Evolutionary conservation across 768 basidiomycete species (phyloP).

Genomic region (Mycena crocata): DNA sequence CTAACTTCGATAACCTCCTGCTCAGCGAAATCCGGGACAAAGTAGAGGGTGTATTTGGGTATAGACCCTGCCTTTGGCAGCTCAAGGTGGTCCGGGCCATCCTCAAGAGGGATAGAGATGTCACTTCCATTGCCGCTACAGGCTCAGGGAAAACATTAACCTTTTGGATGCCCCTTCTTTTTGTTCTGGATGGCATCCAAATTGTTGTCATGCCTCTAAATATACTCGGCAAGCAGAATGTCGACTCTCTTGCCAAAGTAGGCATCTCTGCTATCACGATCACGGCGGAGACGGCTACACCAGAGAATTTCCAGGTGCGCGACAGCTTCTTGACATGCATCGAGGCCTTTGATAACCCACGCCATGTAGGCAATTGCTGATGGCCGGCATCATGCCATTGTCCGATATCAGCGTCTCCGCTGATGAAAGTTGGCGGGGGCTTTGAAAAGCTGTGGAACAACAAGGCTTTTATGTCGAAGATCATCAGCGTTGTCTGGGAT

Average conservation of each 20-base stretch:
- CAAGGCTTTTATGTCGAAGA: not conserved
- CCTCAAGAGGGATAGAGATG: conserved; percentile 4
- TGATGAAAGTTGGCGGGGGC: conserved; percentile 4
- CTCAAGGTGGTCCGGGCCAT: conserved; percentile 12
- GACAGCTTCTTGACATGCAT: not conserved
- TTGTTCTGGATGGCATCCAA: conserved; percentile 6
- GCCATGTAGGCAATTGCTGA: not conserved
- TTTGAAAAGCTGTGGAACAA: not conserved
- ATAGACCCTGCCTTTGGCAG: conserved; percentile 2
- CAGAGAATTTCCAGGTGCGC: not conserved
- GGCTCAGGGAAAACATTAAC: conserved; percentile 11
- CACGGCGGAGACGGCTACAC: not conserved
- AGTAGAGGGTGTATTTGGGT: not conserved
- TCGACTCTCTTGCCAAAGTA: conserved; percentile 4
- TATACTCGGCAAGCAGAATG: conserved; percentile 14
- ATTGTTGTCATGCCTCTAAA: conserved; percentile 3
- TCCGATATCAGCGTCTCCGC: not conserved
- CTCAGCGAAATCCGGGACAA: conserved; percentile 12
- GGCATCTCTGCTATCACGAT: conserved; percentile 1
- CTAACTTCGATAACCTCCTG: not conserved
- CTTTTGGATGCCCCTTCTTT: conserved; percentile 19
- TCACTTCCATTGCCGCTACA: conserved; percentile 5
- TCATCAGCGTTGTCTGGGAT: conserved; percentile 11
- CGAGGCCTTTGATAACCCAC: not conserved
- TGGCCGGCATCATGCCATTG: not conserved